Base-by-base conservation (phyloP, 75 land plant genomes). In the Picea sitchensis region DNA sequence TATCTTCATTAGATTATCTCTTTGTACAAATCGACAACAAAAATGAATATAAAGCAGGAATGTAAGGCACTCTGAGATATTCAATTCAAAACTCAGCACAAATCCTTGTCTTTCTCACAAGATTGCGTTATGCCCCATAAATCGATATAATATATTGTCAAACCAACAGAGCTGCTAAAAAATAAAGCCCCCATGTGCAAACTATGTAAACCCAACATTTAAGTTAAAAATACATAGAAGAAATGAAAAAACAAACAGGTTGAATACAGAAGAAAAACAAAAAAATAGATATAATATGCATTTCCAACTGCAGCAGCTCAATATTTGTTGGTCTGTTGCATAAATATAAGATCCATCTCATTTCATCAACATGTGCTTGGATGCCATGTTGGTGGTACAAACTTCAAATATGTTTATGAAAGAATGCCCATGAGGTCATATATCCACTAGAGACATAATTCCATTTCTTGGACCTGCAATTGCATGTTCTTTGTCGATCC, bases 381-480 rank as follows among this genome's bases (percentile, higher is more conserved):
- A 1, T 34, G 18, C 41, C 72, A 67, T 67, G 72, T 5, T 34
- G 72, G 72, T 67, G 72, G 31, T 41, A 34, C 72, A 67, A 67
- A 67, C 72, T 34, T 67, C 72, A 67, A 36, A 36, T 67, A 1
- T 41, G 32, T 34, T 67, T 41, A 13, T 26, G 72, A 67, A 67
- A 67, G 41, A 67, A 67, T 34, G 72, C 72, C 72, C 47, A 67
- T 67, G 72, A 67, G 72, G 32, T 67, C 72, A 67, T 67, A 41
- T 67, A 36, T 67, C 72, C 72, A 67, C 41, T 36, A 36, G 38
- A 36, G 38, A 36, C 38, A 36, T 36, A 36, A 36, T 41, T 36
- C 72, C 72, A 67, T 67, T 67, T 41, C 11, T 67, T 67, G 47
- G 72, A 67, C 72, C 72, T 67, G 72, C 38, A 36, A 32, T 34